Evolutionary conservation across 371 early-diverging fungal species (phyloP).

Genomic region (Gilbertella persicaria): DNA sequence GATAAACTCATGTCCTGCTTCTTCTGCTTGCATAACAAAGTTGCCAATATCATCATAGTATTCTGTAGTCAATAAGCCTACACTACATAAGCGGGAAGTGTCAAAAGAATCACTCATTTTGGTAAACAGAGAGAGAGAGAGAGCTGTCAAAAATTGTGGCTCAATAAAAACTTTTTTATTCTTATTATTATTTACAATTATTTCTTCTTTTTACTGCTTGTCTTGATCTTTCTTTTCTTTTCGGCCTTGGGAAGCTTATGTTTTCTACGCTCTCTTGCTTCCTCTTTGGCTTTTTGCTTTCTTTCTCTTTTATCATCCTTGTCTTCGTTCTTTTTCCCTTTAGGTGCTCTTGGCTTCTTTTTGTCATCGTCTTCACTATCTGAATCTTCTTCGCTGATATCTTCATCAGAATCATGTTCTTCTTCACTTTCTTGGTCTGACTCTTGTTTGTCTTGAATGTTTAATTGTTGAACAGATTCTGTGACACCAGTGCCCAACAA

Average conservation of each 20-base stretch:
- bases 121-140: too few species aligned
- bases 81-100: slow-evolving; percentile 30
- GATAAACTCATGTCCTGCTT: slow-evolving; percentile 61
- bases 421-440: slow-evolving; percentile 19
- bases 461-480: slow-evolving; percentile 12
- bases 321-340: slow-evolving; percentile 81
- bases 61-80: slow-evolving; percentile 39
- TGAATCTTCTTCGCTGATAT: slow-evolving; percentile 35
- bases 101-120: slow-evolving; percentile 10
- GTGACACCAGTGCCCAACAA: slow-evolving; percentile 37
- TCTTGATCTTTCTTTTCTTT: slow-evolving; percentile 88
- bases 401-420: slow-evolving; percentile 34
- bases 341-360: slow-evolving; percentile 28
- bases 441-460: slow-evolving; percentile 9
- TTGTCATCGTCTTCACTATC: slow-evolving; percentile 48
- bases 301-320: slow-evolving; percentile 87
- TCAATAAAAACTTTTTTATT: too few species aligned
- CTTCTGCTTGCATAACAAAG: slow-evolving; percentile 46
- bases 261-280: slow-evolving; percentile 87
- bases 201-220: slow-evolving; percentile 58
- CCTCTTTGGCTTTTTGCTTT: slow-evolving; percentile 87
- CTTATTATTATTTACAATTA: too few species aligned
- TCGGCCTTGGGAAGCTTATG: slow-evolving; percentile 93
- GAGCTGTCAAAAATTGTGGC: too few species aligned
- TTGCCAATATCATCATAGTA: slow-evolving; percentile 37